A percentile compares a stretch with the other conserved stretches of the same genome.
Evolutionary conservation across 768 basidiomycete genomes (phyloP).

Genomic region (Candolleomyces aberdarensis): DNA sequence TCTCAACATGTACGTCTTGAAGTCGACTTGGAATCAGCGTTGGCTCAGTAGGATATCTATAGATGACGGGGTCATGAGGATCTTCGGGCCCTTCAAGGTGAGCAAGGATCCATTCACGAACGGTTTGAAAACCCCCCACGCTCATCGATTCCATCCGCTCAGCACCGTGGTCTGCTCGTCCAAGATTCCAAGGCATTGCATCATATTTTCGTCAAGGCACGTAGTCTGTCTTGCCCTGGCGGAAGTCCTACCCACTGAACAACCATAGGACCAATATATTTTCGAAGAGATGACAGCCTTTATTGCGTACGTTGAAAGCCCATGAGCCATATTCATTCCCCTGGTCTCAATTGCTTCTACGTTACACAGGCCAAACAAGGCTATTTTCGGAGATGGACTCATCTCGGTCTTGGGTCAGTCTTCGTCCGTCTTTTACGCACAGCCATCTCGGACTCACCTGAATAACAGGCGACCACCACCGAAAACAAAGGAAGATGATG

Average conservation of each 20-base stretch:
- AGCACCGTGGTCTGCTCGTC: conserved; percentile 35
- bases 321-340: background rate
- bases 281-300: conserved; percentile 13
- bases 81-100: conserved; percentile 34
- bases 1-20: conserved; percentile 28
- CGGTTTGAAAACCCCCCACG: too few species aligned
- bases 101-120: background rate
- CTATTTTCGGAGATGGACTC: conserved; percentile 6
- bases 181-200: conserved; percentile 44
- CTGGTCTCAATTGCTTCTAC: background rate
- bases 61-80: conserved; percentile 32
- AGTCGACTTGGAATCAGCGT: background rate
- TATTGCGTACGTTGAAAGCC: background rate
- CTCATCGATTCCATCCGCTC: background rate
- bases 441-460: background rate
- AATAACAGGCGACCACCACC: conserved; percentile 35
- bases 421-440: background rate
- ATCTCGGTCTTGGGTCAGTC: conserved; percentile 4
- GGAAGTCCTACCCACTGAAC: background rate
- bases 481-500: conserved; percentile 36
- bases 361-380: background rate
- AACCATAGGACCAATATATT: conserved; percentile 25
- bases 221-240: background rate
- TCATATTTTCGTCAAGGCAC: conserved; percentile 43
- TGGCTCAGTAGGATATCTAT: background rate